Evolutionary conservation across 345 rosid species (phyloP), one percentile per base, ranked within the genome.

Genomic region (Ailanthus altissimus): DNA sequence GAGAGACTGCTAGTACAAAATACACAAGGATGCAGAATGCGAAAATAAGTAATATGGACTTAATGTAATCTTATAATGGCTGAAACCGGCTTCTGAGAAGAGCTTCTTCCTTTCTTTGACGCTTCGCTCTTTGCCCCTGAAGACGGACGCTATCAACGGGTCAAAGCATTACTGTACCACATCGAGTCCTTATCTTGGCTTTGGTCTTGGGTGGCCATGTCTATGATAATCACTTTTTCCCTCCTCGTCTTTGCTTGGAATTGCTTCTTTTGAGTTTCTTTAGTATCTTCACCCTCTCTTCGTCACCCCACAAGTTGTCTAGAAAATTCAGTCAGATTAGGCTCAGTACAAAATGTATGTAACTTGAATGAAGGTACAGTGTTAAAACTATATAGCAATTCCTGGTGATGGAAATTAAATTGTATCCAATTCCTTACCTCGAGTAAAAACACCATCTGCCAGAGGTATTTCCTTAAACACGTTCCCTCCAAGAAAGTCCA

Each of bases 31-130:
- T 0, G 54, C 57, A 53, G 21, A 18, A 18, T 53, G 4, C 3
- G 57, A 8, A 53, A 53, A 5, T 53, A 53, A 53, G 0, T 53
- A 18, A 53, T 16, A 53, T 3, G 21, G 20, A 53, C 6, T 4
- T 16, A 53, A 53, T 8, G 16, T 3, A 18, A 18, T 78, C 80
- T 72, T 86, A 70, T 82, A 84, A 79, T 74, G 36, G 28, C 54
- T 59, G 70, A 86, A 86, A 21, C 93, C 89, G 42, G 87, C 86
- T 10, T 70, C 66, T 0, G 43, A 16, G 75, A 87, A 84, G 23
- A 87, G 83, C 8, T 46, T 70, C 15, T 71, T 79, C 93, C 85
- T 83, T 67, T 86, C 87, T 60, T 66, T 28, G 60, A 80, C 84
- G 8, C 53, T 81, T 50, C 90, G 76, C 65, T 89, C 87, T 65